These are phyloP conservation scores for Blumeriella jaapii DNA, from an alignment of 2,329 filamentous ascomycete species.

Conservation along the genomic window DNA sequence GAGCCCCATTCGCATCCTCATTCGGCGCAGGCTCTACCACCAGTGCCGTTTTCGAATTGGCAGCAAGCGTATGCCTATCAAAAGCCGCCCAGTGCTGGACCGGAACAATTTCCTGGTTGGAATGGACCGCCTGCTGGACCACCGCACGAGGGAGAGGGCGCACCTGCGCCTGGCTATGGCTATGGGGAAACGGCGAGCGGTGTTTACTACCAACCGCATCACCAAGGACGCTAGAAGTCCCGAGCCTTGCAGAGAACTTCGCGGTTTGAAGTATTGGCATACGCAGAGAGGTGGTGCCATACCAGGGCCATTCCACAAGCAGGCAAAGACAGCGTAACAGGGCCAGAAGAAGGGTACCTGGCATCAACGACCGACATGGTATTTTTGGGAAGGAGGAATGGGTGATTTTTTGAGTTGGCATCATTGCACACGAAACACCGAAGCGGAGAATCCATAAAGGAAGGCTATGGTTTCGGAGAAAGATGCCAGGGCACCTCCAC, in stretches of 20 bases:
- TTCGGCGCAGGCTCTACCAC: conserved; percentile 16
- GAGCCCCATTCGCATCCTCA: conserved; percentile 18
- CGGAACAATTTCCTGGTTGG: conserved; percentile 21
- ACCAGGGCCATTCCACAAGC: too few species aligned
- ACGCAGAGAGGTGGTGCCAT: too few species aligned
- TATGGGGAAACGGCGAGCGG: conserved; percentile 19
- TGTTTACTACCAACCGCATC: conserved; percentile 22
- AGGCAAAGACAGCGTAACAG: too few species aligned
- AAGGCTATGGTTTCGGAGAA: too few species aligned
- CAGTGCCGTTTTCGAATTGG: conserved; percentile 20
- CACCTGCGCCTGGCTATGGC: conserved; percentile 12
- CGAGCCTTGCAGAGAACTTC: not conserved
- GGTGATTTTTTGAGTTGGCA: too few species aligned
- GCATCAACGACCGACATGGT: too few species aligned
- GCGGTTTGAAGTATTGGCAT: too few species aligned
- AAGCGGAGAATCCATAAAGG: too few species aligned
- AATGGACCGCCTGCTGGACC: conserved; percentile 14
- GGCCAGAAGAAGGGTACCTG: too few species aligned
- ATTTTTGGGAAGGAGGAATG: too few species aligned
- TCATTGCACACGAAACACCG: too few species aligned
- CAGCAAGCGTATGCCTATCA: conserved; percentile 22
- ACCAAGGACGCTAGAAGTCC: conserved; percentile 16
- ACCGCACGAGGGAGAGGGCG: conserved; percentile 6
- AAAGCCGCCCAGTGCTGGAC: conserved; percentile 16
- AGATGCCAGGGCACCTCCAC: too few species aligned